These are phyloP conservation scores for Aspergillus sp. DNA, from an alignment of 2,329 filamentous ascomycete species.

Conservation along the genomic window DNA sequence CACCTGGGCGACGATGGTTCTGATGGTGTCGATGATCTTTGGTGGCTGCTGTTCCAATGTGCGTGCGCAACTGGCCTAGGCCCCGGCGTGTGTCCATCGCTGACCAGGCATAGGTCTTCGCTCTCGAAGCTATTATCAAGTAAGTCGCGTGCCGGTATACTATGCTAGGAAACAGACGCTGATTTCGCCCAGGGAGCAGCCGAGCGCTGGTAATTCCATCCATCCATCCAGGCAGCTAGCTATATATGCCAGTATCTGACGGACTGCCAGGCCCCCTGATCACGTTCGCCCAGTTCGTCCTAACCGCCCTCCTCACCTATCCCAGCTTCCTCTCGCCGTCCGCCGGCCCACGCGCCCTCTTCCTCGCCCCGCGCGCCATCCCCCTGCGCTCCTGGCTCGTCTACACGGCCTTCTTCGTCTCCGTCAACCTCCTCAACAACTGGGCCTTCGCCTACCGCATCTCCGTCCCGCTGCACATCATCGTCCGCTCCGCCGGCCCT, in stretches of 20 bases:
- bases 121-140: slow-evolving; percentile 90
- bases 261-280: slow-evolving; percentile 59
- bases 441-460: slow-evolving; percentile 96
- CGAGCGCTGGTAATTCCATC: slow-evolving; percentile 59
- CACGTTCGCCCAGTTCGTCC: slow-evolving; percentile 81
- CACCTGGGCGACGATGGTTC: slow-evolving; percentile 52
- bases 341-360: slow-evolving; percentile 54
- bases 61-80: slow-evolving; percentile 25
- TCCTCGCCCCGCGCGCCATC: slow-evolving; percentile 66
- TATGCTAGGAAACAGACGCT: slow-evolving; percentile 5
- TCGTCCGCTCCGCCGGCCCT: slow-evolving; percentile 85
- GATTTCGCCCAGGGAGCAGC: slow-evolving; percentile 55
- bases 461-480: slow-evolving; percentile 93
- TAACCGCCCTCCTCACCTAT: slow-evolving; percentile 70
- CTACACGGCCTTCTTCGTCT: slow-evolving; percentile 84
- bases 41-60: slow-evolving; percentile 93
- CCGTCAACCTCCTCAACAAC: slow-evolving; percentile 93
- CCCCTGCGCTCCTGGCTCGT: slow-evolving; percentile 76
- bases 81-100: slow-evolving; percentile 14
- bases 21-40: slow-evolving; percentile 80
- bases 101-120: slow-evolving; percentile 61
- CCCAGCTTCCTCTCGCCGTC: slow-evolving; percentile 62
- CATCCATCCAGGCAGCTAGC: slow-evolving; percentile 1
- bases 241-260: slow-evolving; percentile 1
- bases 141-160: slow-evolving; percentile 41